Evolutionary conservation across 352 stramenopile genomes (phyloP), one percentile per base, ranked within the genome.

Genomic region (Globisporangium nunn): DNA sequence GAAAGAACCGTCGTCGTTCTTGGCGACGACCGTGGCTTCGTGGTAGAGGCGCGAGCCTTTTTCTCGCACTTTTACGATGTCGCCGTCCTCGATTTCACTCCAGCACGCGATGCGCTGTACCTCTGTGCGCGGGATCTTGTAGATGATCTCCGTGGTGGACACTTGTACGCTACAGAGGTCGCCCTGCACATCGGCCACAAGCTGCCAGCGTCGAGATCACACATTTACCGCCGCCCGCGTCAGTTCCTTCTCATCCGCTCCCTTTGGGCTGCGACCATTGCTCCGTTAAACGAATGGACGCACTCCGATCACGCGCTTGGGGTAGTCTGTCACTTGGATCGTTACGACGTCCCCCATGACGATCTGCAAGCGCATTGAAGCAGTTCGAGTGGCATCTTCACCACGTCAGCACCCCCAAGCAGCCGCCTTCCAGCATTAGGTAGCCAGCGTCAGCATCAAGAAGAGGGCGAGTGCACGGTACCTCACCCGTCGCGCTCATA

Each of bases 41-140:
- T 87, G 81, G 55, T 87, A 87, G 28, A 87, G 56, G 6, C 65
- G 64, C 14, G 71, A 82, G 8, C 71, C 72, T 45, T 82, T 58
- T 52, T 87, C 77, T 66, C 77, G 82, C 53, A 85, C 77, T 52
- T 87, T 87, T 54, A 87, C 73, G 18, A 62, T 77, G 46, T 85
- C 77, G 23, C 75, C 77, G 18, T 73, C 66, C 52, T 87, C 77
- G 43, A 87, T 85, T 43, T 85, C 74, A 54, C 78, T 71, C 77
- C 77, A 87, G 17, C 70, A 75, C 33, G 75, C 74, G 52, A 87
- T 85, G 35, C 75, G 73, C 53, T 82, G 66, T 35, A 85, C 40
- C 11, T 84, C 71, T n/a, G 41, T 58, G 43, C 67, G 68, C 14
- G 62, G 53, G 39, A 87, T 70, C 1, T 61, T 54, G 6, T 74